phyloP scores from a whole-genome alignment of 805 yeast species.

The Barnettozyma pratensis region DNA sequence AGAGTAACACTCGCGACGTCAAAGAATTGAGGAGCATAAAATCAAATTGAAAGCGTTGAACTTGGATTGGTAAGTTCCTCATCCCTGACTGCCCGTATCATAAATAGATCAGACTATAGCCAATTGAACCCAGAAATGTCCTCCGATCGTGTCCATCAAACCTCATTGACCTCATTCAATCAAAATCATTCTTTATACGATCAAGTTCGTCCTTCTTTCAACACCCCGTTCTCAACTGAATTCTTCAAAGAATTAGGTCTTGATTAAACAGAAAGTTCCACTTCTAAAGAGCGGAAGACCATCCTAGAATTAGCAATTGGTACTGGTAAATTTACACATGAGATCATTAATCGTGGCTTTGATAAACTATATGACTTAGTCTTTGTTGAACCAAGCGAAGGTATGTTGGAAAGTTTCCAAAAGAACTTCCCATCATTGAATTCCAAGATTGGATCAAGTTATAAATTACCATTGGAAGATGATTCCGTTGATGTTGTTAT shows the following conservation, averaged over 20 bases:
- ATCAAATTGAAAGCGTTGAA: too few relatives aligned
- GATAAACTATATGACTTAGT: constrained; percentile 25
- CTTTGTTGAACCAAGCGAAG: constrained; percentile 52
- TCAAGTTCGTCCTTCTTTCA: constrained; percentile 46
- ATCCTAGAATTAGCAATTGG: constrained; percentile 55
- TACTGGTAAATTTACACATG: constrained; percentile 56
- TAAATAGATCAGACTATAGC: too few relatives aligned
- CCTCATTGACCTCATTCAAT: constrained; percentile 45
- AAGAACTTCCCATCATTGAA: constrained; percentile 41
- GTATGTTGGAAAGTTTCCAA: constrained; percentile 47
- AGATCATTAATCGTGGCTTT: constrained; percentile 37
- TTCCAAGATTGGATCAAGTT: constrained; percentile 36
- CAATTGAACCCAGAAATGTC: neutral
- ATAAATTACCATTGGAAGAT: constrained; percentile 41
- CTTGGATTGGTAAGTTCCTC: too few relatives aligned
- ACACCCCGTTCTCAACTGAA: constrained; percentile 35
- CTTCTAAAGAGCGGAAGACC: constrained; percentile 3
- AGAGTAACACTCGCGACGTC: too few relatives aligned
- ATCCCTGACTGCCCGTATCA: too few relatives aligned
- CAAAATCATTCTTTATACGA: constrained; percentile 49
- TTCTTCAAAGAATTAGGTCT: constrained; percentile 37
- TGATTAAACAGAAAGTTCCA: neutral
- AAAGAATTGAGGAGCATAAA: too few relatives aligned
- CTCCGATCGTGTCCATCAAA: constrained; percentile 13
- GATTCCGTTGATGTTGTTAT: constrained; percentile 43